These are phyloP conservation scores for Draba incana DNA, from an alignment of 345 rosid species.

Conservation along the genomic window DNA sequence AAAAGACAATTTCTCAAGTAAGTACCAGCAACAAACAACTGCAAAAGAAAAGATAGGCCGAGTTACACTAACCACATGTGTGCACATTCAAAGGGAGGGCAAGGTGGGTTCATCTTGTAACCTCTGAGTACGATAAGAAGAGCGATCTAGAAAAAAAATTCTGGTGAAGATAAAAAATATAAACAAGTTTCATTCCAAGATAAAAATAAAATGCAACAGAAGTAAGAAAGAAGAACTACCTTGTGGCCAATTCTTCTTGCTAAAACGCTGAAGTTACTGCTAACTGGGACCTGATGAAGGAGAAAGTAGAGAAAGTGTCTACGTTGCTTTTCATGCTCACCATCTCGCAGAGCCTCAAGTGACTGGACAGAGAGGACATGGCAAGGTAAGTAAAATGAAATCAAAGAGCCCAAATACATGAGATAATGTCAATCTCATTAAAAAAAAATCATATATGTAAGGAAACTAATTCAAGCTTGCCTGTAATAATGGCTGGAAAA, in stretches of 20 bases:
- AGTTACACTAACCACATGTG: conserved; percentile 82
- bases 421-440: conserved; percentile 23
- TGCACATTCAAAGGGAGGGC: conserved; percentile 96
- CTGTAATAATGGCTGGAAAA: conserved; percentile 91
- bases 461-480: conserved; percentile 48
- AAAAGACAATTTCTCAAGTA: conserved; percentile 19
- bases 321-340: conserved; percentile 94
- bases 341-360: conserved; percentile 96
- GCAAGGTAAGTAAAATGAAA: conserved; percentile 10
- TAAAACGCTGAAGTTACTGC: conserved; percentile 91
- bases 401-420: conserved; percentile 17
- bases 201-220: conserved; percentile 18
- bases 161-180: conserved; percentile 42
- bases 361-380: conserved; percentile 55
- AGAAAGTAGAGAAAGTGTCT: conserved; percentile 91
- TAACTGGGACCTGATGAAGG: conserved; percentile 89
- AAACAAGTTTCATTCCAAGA: conserved; percentile 26
- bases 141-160: conserved; percentile 73
- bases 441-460: conserved; percentile 12
- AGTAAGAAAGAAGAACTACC: conserved; percentile 51
- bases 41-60: conserved; percentile 31
- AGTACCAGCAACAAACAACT: conserved; percentile 25
- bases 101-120: conserved; percentile 93
- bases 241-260: conserved; percentile 85
- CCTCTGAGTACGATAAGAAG: conserved; percentile 89